These are phyloP conservation scores for Parsonsia alboflavescens DNA, from an alignment of 257 asterid species.

Conservation along the genomic window DNA sequence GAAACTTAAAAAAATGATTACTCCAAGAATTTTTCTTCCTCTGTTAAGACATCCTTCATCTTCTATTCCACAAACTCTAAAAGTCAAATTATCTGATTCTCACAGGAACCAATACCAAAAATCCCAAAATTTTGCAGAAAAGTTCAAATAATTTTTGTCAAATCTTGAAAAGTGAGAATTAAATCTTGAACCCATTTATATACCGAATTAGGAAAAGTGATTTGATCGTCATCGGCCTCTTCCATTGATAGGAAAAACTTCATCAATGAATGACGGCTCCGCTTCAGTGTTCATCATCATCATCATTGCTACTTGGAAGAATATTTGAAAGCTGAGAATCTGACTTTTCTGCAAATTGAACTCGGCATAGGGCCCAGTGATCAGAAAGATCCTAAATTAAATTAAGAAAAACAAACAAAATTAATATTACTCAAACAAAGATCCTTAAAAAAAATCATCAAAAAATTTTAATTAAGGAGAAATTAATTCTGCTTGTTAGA, in stretches of 20 bases:
- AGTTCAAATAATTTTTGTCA: too few relatives aligned
- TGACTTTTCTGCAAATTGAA: slow-evolving; percentile 24
- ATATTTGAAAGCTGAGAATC: slow-evolving; percentile 4
- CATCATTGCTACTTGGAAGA: slow-evolving; percentile 1
- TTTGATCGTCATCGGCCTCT: slow-evolving; percentile 35
- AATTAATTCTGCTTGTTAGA: too few relatives aligned
- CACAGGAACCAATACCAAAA: too few relatives aligned
- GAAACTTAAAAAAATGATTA: too few relatives aligned
- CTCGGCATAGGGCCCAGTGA: slow-evolving; percentile 47
- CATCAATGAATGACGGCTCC: slow-evolving; percentile 42
- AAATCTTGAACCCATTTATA: too few relatives aligned
- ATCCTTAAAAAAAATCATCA: not conserved
- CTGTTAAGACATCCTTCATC: too few relatives aligned
- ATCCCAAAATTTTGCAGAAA: too few relatives aligned
- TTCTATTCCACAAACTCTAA: too few relatives aligned
- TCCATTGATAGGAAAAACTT: slow-evolving; percentile 40
- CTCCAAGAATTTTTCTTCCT: too few relatives aligned
- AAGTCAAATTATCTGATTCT: too few relatives aligned
- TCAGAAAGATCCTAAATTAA: slow-evolving; percentile 18
- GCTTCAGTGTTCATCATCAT: slow-evolving; percentile 19
- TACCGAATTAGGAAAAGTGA: slow-evolving; percentile 21
- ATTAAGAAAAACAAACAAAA: not conserved
- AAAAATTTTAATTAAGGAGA: not conserved
- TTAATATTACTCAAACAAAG: not conserved
- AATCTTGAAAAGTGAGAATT: too few relatives aligned